Base-by-base conservation (phyloP, 345 rosid genomes). In the Citrus trifoliata region DNA sequence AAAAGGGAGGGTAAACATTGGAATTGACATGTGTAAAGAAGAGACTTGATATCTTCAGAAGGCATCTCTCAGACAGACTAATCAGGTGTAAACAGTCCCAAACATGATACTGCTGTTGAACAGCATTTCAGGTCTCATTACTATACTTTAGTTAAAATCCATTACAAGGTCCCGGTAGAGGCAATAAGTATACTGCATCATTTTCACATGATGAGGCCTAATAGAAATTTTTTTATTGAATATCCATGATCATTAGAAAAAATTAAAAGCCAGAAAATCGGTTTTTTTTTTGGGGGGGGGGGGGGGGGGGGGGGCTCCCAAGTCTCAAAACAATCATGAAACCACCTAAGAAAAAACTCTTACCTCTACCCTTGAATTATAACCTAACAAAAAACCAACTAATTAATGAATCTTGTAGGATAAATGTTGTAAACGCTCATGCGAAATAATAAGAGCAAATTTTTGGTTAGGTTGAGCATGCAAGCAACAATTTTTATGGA, bases 231-330 rank as follows among this genome's bases (percentile, higher is more conserved):
- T 46, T 46, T 46, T 13, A 3, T 13, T 46, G 51, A 46, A 46
- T 13, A 46, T 46, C 18, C 14, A 46, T 13, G 18, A 46, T 46
- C 51, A 46, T 13, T 12, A 46, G 1, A 46, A 46, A 46, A 46
- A 46, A 13, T 3, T 46, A 46, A 46, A 46, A 13, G 51, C 51
- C 51, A 46, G 13, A 46, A 46, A 38, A 38, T 2, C 37, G 7
- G 37, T 35, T 35, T 35, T 35, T 35, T 6, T 35, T 33, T 6
- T 3, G 13, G 2, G 2, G 2, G 2, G 10, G 10, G 4, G 1
- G 2, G 4, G 16, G 0, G 3, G 13, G 13, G 13, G 3, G 0
- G 3, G 0, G 1, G 0, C 22, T 18, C 58, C 58, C 58, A 18
- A 53, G 58, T 18, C 22, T 16, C 22, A 19, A 18, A 53, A 18